phyloP scores from a whole-genome alignment of 345 rosid species.

The Ricinus communis region DNA sequence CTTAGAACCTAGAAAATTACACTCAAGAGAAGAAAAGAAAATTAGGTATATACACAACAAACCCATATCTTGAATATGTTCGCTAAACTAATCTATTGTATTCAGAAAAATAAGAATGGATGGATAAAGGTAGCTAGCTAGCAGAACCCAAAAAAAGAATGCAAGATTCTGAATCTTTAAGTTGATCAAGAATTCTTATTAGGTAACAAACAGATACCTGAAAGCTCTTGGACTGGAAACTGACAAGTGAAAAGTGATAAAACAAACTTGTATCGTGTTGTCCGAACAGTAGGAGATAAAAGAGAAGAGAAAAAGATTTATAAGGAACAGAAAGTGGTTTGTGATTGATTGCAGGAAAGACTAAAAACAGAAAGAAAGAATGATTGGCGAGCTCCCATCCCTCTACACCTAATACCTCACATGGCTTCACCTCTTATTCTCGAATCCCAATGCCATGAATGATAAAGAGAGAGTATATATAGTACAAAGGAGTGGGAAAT shows the following conservation, averaged over 20 bases:
- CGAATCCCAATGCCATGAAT: slow-evolving; percentile 26
- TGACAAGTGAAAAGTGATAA: neutral
- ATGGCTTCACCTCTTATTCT: slow-evolving; percentile 22
- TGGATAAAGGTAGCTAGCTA: too few relatives aligned
- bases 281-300: slow-evolving; percentile 13
- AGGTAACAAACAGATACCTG: too few relatives aligned
- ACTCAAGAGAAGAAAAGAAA: neutral
- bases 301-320: slow-evolving; percentile 3
- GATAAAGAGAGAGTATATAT: neutral
- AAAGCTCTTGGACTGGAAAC: neutral
- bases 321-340: too few relatives aligned
- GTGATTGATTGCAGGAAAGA: slow-evolving; percentile 15
- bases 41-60: neutral
- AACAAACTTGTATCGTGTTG: neutral
- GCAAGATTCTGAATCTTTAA: neutral
- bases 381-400: slow-evolving; percentile 32
- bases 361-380: slow-evolving; percentile 7
- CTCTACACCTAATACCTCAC: slow-evolving; percentile 32
- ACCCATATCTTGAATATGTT: too few relatives aligned
- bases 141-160: neutral
- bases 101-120: neutral
- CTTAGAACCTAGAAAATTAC: neutral
- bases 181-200: neutral
- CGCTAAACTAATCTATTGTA: neutral
- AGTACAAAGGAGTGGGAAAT: slow-evolving; percentile 12